Percentiles rank a stretch among this genome's conserved stretches.
Conservation (phyloP, 805 yeast genomes). For the Lipomyces anomalus region DNA sequence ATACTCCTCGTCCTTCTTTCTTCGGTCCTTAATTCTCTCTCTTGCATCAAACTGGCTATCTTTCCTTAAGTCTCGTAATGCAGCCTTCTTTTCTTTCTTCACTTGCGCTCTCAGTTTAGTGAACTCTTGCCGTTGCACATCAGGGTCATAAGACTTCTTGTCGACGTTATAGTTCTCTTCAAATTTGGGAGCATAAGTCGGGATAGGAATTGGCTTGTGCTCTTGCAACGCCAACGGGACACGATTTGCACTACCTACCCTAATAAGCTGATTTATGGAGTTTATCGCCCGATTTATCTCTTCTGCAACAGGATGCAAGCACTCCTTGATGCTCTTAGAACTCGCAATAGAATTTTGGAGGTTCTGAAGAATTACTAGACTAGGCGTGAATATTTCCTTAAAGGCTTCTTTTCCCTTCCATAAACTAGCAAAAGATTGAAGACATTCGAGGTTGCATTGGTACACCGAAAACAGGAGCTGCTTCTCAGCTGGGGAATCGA, state of each 20-base stretch:
- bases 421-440: constrained; percentile 24
- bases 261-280: constrained; percentile 43
- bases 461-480: constrained; percentile 16
- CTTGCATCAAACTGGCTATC: constrained; percentile 84
- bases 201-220: constrained; percentile 79
- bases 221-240: constrained; percentile 73
- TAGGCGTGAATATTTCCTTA: constrained; percentile 29
- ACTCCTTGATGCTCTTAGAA: constrained; percentile 2
- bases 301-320: constrained; percentile 5
- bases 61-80: constrained; percentile 83
- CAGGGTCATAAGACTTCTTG: constrained; percentile 82
- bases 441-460: constrained; percentile 12
- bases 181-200: constrained; percentile 80
- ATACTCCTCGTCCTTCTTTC: constrained; percentile 66
- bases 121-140: constrained; percentile 74
- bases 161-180: constrained; percentile 96
- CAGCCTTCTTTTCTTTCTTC: constrained; percentile 86
- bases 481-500: constrained; percentile 11
- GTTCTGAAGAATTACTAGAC: constrained; percentile 9
- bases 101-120: constrained; percentile 75
- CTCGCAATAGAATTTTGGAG: neutral
- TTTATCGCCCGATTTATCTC: constrained; percentile 4
- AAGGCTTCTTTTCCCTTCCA: constrained; percentile 31
- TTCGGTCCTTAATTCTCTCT: constrained; percentile 74
- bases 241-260: constrained; percentile 36